Evolutionary conservation across 495 filamentous ascomycete species (phyloP).

Genomic region (Neurospora discreta): DNA sequence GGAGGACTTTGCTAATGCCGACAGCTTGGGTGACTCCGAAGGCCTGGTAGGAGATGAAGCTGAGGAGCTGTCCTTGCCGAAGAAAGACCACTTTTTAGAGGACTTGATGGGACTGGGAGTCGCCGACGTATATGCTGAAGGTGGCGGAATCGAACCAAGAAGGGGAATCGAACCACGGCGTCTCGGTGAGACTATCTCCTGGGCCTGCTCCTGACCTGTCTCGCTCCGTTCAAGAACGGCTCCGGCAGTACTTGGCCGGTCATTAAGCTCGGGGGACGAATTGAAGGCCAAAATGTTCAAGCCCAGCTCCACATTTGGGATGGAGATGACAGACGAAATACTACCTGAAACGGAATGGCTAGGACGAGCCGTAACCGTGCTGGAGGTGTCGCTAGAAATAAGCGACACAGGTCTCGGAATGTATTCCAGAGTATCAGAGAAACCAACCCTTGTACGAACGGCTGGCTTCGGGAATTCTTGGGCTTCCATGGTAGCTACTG

Average conservation of each 20-base stretch:
- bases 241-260: conserved; percentile 42
- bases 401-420: conserved; percentile 64
- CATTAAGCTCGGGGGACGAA: conserved; percentile 18
- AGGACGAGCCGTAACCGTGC: conserved; percentile 49
- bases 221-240: conserved; percentile 37
- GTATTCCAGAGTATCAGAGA: conserved; percentile 51
- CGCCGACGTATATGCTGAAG: conserved; percentile 16
- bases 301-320: conserved; percentile 31
- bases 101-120: conserved; percentile 36
- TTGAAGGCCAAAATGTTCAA: conserved; percentile 15
- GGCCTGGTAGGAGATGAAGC: conserved; percentile 33
- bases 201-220: conserved; percentile 22
- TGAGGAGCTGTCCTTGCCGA: conserved; percentile 37
- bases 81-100: conserved; percentile 43
- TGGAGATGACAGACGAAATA: conserved; percentile 50
- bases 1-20: conserved; percentile 1
- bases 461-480: conserved; percentile 26
- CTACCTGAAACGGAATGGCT: conserved; percentile 53
- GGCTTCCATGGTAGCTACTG: conserved; percentile 6
- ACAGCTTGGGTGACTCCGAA: conserved; percentile 20
- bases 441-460: conserved; percentile 43
- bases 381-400: conserved; percentile 64
- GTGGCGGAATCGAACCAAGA: conserved; percentile 24
- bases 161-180: conserved; percentile 42
- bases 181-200: conserved; percentile 22